Evolutionary conservation across 2,329 filamentous ascomycete genomes (phyloP), one percentile per base, ranked within the genome.

Genomic region (Didymosphaeria variabile): DNA sequence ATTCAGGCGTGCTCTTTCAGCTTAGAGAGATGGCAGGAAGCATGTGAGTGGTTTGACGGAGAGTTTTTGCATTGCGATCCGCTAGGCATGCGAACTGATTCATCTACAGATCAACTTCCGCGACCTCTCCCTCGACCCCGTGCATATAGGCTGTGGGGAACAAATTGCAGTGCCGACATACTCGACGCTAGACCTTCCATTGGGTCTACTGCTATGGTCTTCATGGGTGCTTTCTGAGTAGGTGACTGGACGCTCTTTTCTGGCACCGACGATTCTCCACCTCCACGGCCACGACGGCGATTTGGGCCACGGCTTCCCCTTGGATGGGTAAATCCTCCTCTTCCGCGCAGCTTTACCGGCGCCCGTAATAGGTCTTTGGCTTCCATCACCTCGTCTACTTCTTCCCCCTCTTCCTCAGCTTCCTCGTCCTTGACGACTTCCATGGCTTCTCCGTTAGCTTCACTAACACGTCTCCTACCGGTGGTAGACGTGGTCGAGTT

Each of bases 131-230:
- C 67, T 45, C 63, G 66, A 12, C 70, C 68, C 34, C 65, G 62
- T 29, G 71, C 64, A 55, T 70, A 65, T 9, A 75, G 63, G 58
- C 72, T 75, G 44, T 71, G 82, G 19, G 91, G 91, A 6, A 93
- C 84, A 70, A 94, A 92, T 55, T 87, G 87, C 62, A 94, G 79
- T 3, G 89, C 82, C 1, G 90, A 91, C 89, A 94, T 91, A 58
- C 89, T 87, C 8, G 84, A 85, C 1, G 87, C 80, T 5, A 94
- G 80, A 56, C 85, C 85, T 47, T 89, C 86, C 84, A 92, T 89
- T 17, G 85, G 82, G 19, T 84, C 80, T 61, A 86, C 84, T 3
- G 63, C 31, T 42, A 52, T 42, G 3, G 45, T 29, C 46, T 51
- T n/a, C 50, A 55, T 55, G 13, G 53, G 10, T 12, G 36, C 19